A percentile compares a stretch with the other conserved stretches of the same genome.
phyloP scores from a whole-genome alignment of 164 flowering plant species.

The Magnolia officinalis region DNA sequence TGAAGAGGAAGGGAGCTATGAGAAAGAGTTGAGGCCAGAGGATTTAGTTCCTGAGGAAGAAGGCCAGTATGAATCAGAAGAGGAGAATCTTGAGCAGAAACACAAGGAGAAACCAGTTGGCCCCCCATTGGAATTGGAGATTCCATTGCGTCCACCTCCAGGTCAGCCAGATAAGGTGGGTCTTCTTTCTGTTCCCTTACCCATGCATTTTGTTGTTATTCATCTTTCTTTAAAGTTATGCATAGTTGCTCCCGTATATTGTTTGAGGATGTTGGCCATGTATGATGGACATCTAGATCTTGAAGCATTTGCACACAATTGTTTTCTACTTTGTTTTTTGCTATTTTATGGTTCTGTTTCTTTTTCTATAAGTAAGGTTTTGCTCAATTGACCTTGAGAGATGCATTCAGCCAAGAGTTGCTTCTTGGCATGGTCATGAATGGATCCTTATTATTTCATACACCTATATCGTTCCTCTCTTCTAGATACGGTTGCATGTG shows the following conservation, averaged over 20 bases:
- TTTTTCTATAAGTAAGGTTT: too few relatives aligned
- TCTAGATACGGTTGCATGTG: too few relatives aligned
- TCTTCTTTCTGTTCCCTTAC: background rate
- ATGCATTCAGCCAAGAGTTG: too few relatives aligned
- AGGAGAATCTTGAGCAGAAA: conserved; percentile 64
- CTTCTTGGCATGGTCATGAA: too few relatives aligned
- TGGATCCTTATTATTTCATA: too few relatives aligned
- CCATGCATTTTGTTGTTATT: too few relatives aligned
- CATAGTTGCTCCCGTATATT: background rate
- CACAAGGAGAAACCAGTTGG: conserved; percentile 86
- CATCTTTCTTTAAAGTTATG: background rate
- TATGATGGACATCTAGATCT: background rate
- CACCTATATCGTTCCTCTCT: too few relatives aligned
- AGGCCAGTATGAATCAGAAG: conserved; percentile 77
- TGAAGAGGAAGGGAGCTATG: conserved; percentile 84
- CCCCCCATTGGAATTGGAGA: conserved; percentile 83
- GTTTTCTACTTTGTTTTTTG: too few relatives aligned
- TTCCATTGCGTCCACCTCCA: conserved; percentile 84
- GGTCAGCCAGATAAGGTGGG: conserved; percentile 72
- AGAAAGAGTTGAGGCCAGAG: conserved; percentile 63
- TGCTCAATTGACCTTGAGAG: too few relatives aligned
- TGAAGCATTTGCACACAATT: background rate
- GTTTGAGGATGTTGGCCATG: background rate
- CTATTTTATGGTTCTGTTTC: too few relatives aligned
- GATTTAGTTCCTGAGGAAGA: conserved; percentile 90